Evolutionary conservation across 192 early-diverging fungal genomes (phyloP).

Genomic region (Linnemannia elongata): DNA sequence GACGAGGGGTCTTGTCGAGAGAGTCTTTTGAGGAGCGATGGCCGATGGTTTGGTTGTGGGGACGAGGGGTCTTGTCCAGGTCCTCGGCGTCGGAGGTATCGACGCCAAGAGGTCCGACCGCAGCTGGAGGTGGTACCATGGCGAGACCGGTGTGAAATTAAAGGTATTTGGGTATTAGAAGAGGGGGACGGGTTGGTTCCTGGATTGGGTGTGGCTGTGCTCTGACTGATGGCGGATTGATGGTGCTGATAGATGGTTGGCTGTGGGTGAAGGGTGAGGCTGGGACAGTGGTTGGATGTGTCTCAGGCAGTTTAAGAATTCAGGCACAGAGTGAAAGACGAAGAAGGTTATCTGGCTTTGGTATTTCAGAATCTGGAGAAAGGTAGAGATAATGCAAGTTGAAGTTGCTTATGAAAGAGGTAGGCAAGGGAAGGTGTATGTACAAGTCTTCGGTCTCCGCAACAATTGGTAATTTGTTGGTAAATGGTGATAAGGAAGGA

Average conservation of each 20-base stretch:
- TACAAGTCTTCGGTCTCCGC: no score
- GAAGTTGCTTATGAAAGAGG: not conserved
- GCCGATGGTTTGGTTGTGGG: slow-evolving; percentile 25
- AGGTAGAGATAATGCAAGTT: not conserved
- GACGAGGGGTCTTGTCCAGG: slow-evolving; percentile 19
- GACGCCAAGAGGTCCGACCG: slow-evolving; percentile 1
- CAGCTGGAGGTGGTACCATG: not conserved
- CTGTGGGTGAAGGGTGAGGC: not conserved
- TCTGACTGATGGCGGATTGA: no score
- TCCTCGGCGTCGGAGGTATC: slow-evolving; percentile 10
- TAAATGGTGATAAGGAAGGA: no score
- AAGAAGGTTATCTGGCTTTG: no score
- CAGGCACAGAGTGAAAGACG: not conserved
- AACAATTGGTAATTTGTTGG: no score
- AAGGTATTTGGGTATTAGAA: not conserved
- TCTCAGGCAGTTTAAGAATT: not conserved
- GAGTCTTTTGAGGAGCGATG: slow-evolving; percentile 23
- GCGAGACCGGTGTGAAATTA: not conserved
- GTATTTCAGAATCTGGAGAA: no score
- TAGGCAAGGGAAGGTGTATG: no score
- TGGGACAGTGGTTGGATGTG: not conserved
- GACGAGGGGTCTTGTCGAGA: slow-evolving; percentile 23
- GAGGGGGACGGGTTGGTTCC: not conserved
- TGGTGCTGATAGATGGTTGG: not conserved
- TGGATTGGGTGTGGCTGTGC: not conserved